Percentiles rank a stretch among this genome's conserved stretches.
These are phyloP conservation scores for Lentinula boryana DNA, from an alignment of 768 basidiomycete species.

Conservation along the genomic window DNA sequence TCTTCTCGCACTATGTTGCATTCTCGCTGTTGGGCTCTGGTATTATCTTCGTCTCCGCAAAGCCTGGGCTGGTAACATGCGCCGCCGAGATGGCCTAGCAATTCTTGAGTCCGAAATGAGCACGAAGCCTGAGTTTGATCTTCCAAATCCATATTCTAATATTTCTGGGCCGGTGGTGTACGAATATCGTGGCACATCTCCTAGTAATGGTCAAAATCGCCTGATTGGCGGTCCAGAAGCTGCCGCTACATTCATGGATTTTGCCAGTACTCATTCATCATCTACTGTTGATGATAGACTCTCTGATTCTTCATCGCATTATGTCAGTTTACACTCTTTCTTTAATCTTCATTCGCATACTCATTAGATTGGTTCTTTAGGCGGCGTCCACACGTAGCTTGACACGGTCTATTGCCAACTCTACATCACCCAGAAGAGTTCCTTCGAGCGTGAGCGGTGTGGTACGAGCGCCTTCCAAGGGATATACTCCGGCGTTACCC, in stretches of 20 bases:
- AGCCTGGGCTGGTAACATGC: not conserved
- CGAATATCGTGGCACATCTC: not conserved
- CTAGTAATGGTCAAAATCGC: not conserved
- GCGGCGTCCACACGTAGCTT: not conserved
- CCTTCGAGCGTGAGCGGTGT: not conserved
- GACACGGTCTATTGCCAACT: not conserved
- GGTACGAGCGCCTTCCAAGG: not conserved
- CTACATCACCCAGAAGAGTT: constrained; percentile 8
- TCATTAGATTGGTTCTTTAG: not conserved
- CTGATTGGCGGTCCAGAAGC: not conserved
- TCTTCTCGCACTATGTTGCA: constrained; percentile 9
- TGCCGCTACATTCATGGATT: constrained; percentile 1
- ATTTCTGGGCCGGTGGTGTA: not conserved
- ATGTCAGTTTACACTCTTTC: not conserved
- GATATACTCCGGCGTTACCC: constrained; percentile 8
- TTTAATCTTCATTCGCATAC: not conserved
- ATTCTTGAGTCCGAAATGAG: not conserved
- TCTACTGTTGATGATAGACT: not conserved
- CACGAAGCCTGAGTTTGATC: not conserved
- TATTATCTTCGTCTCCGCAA: constrained; percentile 13
- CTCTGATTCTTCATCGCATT: not conserved
- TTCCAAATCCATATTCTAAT: not conserved
- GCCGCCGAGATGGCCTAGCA: not conserved
- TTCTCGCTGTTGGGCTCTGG: constrained; percentile 9
- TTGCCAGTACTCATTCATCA: not conserved